Conservation (phyloP, 2,329 filamentous ascomycete genomes). For the Penicillium crustosum region DNA sequence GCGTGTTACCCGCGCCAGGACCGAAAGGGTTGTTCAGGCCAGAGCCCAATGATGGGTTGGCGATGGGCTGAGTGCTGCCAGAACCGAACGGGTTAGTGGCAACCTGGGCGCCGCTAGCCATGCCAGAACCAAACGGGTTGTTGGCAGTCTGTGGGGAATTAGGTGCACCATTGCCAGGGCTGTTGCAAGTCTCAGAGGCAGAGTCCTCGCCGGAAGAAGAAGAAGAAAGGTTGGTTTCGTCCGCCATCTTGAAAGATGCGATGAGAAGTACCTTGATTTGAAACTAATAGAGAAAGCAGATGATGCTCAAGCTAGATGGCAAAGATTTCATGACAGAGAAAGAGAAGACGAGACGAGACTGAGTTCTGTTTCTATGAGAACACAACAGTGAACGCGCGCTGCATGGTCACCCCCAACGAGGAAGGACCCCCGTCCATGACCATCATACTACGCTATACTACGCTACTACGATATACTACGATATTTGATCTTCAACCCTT, state of each 20-base stretch:
- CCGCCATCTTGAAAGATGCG: not conserved
- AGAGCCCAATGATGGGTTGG: not conserved
- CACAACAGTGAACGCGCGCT: not conserved
- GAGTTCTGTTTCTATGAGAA: not conserved
- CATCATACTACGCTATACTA: too few species aligned
- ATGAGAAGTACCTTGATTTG: not conserved
- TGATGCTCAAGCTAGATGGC: too few species aligned
- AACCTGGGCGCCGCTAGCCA: not conserved
- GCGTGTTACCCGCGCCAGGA: not conserved
- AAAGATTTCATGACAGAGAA: not conserved
- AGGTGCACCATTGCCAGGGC: not conserved
- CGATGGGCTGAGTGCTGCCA: not conserved
- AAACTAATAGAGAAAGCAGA: not conserved
- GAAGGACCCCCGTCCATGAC: not conserved
- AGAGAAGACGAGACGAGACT: not conserved
- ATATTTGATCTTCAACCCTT: too few species aligned
- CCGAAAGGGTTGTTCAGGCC: not conserved
- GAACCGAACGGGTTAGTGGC: not conserved
- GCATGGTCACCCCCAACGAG: not conserved
- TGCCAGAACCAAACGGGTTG: not conserved
- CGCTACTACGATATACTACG: not conserved
- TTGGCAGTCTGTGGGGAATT: not conserved
- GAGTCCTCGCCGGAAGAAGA: not conserved
- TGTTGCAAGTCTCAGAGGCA: not conserved
- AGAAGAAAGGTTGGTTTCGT: not conserved